Conservation (phyloP, 1,139 yeast species). For the Debaryomycetaceae sp. region DNA sequence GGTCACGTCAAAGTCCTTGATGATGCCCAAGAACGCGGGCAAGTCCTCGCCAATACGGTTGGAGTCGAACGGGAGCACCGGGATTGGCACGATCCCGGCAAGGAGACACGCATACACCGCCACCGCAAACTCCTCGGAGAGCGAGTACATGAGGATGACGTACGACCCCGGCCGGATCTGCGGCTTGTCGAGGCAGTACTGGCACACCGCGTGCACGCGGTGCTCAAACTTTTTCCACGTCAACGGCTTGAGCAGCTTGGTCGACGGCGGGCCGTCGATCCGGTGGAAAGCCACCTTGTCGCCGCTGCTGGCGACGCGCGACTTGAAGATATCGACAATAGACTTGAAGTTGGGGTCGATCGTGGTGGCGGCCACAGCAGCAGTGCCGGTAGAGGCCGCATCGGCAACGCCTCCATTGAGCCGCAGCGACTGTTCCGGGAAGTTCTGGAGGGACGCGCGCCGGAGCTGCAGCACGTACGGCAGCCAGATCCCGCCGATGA, state of each 20-base stretch:
- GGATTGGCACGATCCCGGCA: constrained; percentile 73
- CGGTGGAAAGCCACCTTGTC: constrained; percentile 77
- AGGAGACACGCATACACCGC: constrained; percentile 81
- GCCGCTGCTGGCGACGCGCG: constrained; percentile 63
- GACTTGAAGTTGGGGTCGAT: constrained; percentile 69
- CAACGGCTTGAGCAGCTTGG: constrained; percentile 40
- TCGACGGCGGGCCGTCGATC: constrained; percentile 32
- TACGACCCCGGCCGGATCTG: constrained; percentile 54
- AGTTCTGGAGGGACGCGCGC: constrained; percentile 30
- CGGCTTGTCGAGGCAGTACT: constrained; percentile 43
- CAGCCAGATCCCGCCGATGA: constrained; percentile 80
- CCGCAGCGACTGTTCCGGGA: constrained; percentile 52
- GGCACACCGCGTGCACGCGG: constrained; percentile 63
- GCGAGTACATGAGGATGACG: constrained; percentile 74
- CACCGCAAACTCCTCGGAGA: constrained; percentile 77
- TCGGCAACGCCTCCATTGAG: constrained; percentile 73
- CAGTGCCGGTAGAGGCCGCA: too few species aligned
- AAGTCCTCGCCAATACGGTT: constrained; percentile 66
- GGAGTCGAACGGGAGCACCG: constrained; percentile 66
- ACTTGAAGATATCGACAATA: constrained; percentile 65
- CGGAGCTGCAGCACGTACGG: constrained; percentile 54
- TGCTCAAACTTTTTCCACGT: constrained; percentile 84
- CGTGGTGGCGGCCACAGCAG: constrained; percentile 14
- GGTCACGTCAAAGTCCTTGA: constrained; percentile 59
- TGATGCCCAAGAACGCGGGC: constrained; percentile 53